These are phyloP conservation scores for Nakazawaea populi DNA, from an alignment of 805 yeast genomes.

Conservation along the genomic window DNA sequence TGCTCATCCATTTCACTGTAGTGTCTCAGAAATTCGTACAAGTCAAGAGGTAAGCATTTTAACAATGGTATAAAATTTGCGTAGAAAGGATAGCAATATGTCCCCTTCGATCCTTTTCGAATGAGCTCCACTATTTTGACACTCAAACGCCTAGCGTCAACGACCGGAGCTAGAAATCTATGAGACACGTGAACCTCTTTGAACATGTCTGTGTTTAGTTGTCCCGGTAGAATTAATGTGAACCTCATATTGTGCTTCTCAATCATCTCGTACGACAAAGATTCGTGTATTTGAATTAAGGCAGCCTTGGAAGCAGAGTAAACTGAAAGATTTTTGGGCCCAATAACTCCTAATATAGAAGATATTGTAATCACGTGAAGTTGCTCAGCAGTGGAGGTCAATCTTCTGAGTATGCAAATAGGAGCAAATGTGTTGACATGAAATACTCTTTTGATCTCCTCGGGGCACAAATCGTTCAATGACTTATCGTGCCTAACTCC, in stretches of 20 bases:
- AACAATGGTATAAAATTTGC: slow-evolving; percentile 38
- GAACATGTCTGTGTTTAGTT: slow-evolving; percentile 43
- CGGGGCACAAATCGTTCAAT: slow-evolving; percentile 16
- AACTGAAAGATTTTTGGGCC: slow-evolving; percentile 40
- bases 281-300: slow-evolving; percentile 36
- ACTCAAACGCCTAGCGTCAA: slow-evolving; percentile 33
- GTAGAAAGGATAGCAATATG: slow-evolving; percentile 39
- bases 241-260: slow-evolving; percentile 20
- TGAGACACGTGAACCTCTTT: slow-evolving; percentile 35
- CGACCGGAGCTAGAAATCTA: slow-evolving; percentile 42
- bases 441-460: slow-evolving; percentile 25
- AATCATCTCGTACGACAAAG: slow-evolving; percentile 33
- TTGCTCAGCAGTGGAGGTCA: slow-evolving; percentile 29
- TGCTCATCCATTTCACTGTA: slow-evolving; percentile 25
- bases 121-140: slow-evolving; percentile 25
- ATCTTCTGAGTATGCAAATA: slow-evolving; percentile 32
- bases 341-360: slow-evolving; percentile 42
- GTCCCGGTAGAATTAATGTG: slow-evolving; percentile 44
- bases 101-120: slow-evolving; percentile 34
- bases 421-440: slow-evolving; percentile 39
- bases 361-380: slow-evolving; percentile 37
- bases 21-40: slow-evolving; percentile 26
- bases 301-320: slow-evolving; percentile 49
- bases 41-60: slow-evolving; percentile 32
- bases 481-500: slow-evolving; percentile 35